Conservation (phyloP, 1,284 basidiomycete genomes). For the Austroboletus sp. region DNA sequence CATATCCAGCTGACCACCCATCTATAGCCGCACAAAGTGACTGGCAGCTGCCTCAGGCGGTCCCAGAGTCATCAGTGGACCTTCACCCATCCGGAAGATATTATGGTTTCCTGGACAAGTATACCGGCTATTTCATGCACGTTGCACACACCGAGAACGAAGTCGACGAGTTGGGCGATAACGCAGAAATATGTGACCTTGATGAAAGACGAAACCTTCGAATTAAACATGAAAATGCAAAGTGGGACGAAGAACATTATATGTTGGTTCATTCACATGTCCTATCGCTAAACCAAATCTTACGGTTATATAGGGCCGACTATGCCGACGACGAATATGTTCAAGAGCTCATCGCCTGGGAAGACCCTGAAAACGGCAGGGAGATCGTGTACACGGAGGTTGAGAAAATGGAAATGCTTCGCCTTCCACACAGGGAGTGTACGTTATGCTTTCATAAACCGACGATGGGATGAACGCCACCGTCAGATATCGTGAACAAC, state of each 20-base stretch:
- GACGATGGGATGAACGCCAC: neutral
- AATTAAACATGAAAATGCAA: slow-evolving; percentile 55
- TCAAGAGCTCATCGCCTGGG: slow-evolving; percentile 59
- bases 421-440: slow-evolving; percentile 74
- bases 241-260: slow-evolving; percentile 78
- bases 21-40: slow-evolving; percentile 61
- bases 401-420: slow-evolving; percentile 62
- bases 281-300: neutral
- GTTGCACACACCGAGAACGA: slow-evolving; percentile 69
- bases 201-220: slow-evolving; percentile 47
- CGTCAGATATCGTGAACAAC: slow-evolving; percentile 52
- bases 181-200: slow-evolving; percentile 47
- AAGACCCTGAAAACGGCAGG: slow-evolving; percentile 41
- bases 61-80: slow-evolving; percentile 39
- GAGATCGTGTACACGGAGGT: slow-evolving; percentile 57
- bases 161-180: slow-evolving; percentile 65
- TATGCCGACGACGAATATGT: slow-evolving; percentile 69
- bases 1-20: slow-evolving; percentile 6
- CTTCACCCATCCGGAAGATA: slow-evolving; percentile 40
- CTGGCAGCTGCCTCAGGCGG: slow-evolving; percentile 65
- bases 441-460: slow-evolving; percentile 25
- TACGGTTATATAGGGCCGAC: slow-evolving; percentile 53
- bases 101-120: slow-evolving; percentile 69
- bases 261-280: slow-evolving; percentile 44
- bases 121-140: slow-evolving; percentile 68